These are phyloP conservation scores for Smallanthus sonchifolius DNA, from an alignment of 129 eudicot species.

Conservation along the genomic window DNA sequence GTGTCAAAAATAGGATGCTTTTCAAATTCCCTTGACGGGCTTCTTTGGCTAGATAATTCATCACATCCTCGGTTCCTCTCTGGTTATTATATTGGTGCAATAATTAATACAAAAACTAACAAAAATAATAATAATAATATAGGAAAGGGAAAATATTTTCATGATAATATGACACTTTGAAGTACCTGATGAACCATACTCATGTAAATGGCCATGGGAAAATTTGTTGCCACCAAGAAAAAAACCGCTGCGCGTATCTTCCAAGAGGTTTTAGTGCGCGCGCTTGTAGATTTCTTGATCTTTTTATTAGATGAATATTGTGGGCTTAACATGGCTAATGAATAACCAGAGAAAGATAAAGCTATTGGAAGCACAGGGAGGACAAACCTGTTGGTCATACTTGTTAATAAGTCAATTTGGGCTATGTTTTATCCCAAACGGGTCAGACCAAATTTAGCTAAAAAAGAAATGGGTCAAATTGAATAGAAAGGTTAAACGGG, in stretches of 20 bases:
- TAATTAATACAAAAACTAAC: neutral
- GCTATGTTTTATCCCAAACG: neutral
- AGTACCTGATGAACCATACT: conserved; percentile 94
- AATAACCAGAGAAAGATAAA: conserved; percentile 70
- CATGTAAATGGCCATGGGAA: conserved; percentile 97
- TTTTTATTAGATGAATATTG: conserved; percentile 26
- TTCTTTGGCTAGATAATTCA: conserved; percentile 76
- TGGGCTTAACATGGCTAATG: conserved; percentile 48
- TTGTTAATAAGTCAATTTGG: neutral
- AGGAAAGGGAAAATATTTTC: neutral
- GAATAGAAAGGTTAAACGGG: neutral
- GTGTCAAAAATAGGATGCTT: conserved; percentile 67
- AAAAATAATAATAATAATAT: neutral
- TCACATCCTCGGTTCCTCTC: conserved; percentile 90
- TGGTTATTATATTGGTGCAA: conserved; percentile 26
- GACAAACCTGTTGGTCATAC: conserved; percentile 68
- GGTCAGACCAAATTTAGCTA: neutral
- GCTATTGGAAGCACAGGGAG: conserved; percentile 97
- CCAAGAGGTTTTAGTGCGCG: conserved; percentile 32
- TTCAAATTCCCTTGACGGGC: conserved; percentile 53
- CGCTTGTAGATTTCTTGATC: conserved; percentile 24
- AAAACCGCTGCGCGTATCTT: conserved; percentile 42
- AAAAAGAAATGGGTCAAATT: neutral
- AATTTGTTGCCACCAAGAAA: conserved; percentile 73
- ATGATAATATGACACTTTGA: neutral